A percentile compares a stretch with the other conserved stretches of the same genome.
Conservation (phyloP, 2,329 filamentous ascomycete genomes). For the Trichoderma sp. region DNA sequence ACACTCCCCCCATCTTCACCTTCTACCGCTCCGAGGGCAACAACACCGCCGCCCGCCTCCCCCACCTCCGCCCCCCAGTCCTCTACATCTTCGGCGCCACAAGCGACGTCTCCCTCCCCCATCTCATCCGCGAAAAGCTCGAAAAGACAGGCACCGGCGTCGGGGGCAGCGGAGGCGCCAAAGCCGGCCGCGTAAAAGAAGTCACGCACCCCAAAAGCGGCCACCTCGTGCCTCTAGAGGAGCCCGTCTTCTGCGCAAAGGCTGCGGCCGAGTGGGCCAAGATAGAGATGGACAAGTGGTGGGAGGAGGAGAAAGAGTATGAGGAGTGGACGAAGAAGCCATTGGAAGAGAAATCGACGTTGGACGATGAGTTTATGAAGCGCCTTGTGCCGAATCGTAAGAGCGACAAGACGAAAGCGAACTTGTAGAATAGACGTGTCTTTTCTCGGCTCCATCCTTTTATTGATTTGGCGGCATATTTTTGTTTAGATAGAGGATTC, state of each 20-base stretch:
- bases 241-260: conserved; percentile 63
- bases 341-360: conserved; percentile 51
- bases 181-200: conserved; percentile 64
- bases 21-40: conserved; percentile 67
- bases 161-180: conserved; percentile 64
- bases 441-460: not conserved
- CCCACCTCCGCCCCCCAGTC: conserved; percentile 59
- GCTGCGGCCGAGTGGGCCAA: conserved; percentile 56
- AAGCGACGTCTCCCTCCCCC: conserved; percentile 54
- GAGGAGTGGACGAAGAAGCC: conserved; percentile 52
- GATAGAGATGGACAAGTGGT: conserved; percentile 56
- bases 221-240: conserved; percentile 83
- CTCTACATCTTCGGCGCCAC: conserved; percentile 66
- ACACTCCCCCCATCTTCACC: conserved; percentile 41
- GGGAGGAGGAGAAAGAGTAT: conserved; percentile 55
- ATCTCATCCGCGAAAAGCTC: conserved; percentile 57
- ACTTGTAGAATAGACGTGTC: not conserved
- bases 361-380: conserved; percentile 48
- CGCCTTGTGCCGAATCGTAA: conserved; percentile 41
- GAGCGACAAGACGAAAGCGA: conserved; percentile 7
- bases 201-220: conserved; percentile 64
- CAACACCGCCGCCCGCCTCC: conserved; percentile 55
- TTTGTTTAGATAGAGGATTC: not conserved
- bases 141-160: conserved; percentile 60
- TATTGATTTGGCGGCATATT: not conserved